Percentiles rank a stretch among this genome's conserved stretches.
Conservation (phyloP, 257 asterid species). For the Voacanga thouarsii region DNA sequence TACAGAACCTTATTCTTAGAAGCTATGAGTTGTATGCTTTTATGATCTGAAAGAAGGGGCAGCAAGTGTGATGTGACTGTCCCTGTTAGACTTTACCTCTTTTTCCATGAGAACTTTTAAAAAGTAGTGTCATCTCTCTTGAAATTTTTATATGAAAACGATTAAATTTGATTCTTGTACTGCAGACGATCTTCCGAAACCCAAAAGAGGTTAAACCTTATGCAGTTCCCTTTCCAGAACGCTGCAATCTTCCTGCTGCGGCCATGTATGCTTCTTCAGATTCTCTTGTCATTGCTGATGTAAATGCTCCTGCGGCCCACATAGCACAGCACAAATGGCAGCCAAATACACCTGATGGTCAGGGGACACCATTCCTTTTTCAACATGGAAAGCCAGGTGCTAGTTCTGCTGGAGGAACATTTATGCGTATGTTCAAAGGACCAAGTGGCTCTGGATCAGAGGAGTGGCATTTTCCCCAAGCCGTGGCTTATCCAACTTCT, state of each 20-base stretch:
- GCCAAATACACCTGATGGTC: conserved; percentile 98
- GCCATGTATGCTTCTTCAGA: conserved; percentile 89
- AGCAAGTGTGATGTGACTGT: background rate
- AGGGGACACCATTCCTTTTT: conserved; percentile 96
- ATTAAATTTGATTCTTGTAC: conserved; percentile 19
- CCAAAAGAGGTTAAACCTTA: conserved; percentile 81
- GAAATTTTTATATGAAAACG: background rate
- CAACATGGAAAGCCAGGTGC: conserved; percentile 81
- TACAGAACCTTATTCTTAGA: background rate
- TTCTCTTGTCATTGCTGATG: conserved; percentile 75
- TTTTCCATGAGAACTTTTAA: background rate
- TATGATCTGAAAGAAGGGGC: background rate
- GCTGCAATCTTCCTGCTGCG: conserved; percentile 98
- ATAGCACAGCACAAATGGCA: conserved; percentile 98
- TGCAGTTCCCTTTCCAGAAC: conserved; percentile 76
- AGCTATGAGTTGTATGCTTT: background rate
- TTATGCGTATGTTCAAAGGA: conserved; percentile 94
- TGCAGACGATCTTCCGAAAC: conserved; percentile 94
- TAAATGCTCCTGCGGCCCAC: conserved; percentile 85
- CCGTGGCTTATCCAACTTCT: conserved; percentile 73
- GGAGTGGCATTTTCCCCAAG: conserved; percentile 86
- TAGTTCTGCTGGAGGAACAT: conserved; percentile 73
- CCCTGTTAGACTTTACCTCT: background rate
- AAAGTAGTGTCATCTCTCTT: background rate
- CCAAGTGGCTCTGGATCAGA: conserved; percentile 64